Evolutionary conservation across 441 rosid species (phyloP).

Genomic region (Eruca vesicaria): DNA sequence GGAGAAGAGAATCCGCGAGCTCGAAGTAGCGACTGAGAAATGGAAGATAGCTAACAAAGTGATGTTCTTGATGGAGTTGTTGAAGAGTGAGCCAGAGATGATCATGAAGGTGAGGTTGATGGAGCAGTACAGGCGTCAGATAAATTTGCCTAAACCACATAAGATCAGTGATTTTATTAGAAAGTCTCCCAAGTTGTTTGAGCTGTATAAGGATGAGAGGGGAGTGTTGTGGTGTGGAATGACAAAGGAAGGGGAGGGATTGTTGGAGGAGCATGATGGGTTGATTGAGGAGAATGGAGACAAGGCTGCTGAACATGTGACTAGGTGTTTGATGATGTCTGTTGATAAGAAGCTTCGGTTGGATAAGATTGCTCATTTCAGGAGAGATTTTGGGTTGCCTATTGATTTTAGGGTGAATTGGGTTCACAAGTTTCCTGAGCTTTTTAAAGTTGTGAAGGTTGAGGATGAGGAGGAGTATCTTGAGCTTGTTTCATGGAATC

Average conservation of each 20-base stretch:
- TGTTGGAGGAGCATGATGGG: slow-evolving; percentile 59
- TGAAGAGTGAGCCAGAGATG: slow-evolving; percentile 71
- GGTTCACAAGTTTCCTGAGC: slow-evolving; percentile 67
- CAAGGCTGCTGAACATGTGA: slow-evolving; percentile 70
- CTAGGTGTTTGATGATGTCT: slow-evolving; percentile 81
- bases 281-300: slow-evolving; percentile 56
- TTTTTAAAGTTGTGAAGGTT: slow-evolving; percentile 51
- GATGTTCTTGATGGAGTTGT: slow-evolving; percentile 55
- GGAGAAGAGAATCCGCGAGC: slow-evolving; percentile 58
- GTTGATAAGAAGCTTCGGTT: slow-evolving; percentile 56
- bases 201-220: slow-evolving; percentile 67
- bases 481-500: slow-evolving; percentile 78
- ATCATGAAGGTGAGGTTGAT: slow-evolving; percentile 53
- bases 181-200: slow-evolving; percentile 79
- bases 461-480: slow-evolving; percentile 55
- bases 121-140: slow-evolving; percentile 51
- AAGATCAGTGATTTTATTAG: slow-evolving; percentile 58
- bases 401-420: slow-evolving; percentile 63
- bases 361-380: slow-evolving; percentile 71
- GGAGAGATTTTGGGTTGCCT: slow-evolving; percentile 83
- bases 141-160: slow-evolving; percentile 68
- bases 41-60: slow-evolving; percentile 69
- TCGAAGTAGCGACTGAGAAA: slow-evolving; percentile 73
- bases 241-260: slow-evolving; percentile 60
- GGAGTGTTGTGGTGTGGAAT: slow-evolving; percentile 84